Evolutionary conservation across 768 basidiomycete species (phyloP).

Genomic region (Russula ochroleuca): DNA sequence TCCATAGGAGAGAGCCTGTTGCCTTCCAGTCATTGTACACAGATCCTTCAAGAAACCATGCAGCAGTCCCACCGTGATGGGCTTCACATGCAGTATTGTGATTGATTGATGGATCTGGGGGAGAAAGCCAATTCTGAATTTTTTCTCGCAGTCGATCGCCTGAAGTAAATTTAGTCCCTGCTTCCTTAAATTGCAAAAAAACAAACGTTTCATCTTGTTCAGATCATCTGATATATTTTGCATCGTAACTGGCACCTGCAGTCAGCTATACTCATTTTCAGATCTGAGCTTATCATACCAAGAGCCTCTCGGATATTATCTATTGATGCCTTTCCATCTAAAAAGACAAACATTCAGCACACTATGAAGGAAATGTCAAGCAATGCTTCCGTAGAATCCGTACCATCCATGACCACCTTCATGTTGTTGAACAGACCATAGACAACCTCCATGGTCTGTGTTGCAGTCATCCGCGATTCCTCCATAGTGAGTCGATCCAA

Average conservation of each 20-base stretch:
- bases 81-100: not conserved
- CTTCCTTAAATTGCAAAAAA: not conserved
- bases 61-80: not conserved
- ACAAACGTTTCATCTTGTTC: slow-evolving; percentile 8
- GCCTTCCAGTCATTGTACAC: not conserved
- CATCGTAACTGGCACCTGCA: not conserved
- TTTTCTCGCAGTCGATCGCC: not conserved
- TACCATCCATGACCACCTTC: not conserved
- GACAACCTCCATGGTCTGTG: slow-evolving; percentile 3
- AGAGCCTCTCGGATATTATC: not conserved
- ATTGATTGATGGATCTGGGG: not conserved
- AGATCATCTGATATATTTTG: not conserved
- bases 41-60: not conserved
- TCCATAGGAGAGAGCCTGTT: not conserved
- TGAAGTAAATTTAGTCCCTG: not conserved
- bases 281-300: not conserved
- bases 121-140: not conserved
- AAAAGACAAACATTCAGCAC: not conserved
- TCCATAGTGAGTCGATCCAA: slow-evolving; percentile 2
- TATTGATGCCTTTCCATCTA: slow-evolving; percentile 1
- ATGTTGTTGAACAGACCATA: slow-evolving; percentile 4
- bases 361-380: not conserved
- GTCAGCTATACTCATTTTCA: not conserved
- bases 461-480: not conserved
- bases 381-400: no score